These are phyloP conservation scores for Chlamydomonas asymmetrica DNA, from an alignment of 139 green algal species.

Conservation along the genomic window DNA sequence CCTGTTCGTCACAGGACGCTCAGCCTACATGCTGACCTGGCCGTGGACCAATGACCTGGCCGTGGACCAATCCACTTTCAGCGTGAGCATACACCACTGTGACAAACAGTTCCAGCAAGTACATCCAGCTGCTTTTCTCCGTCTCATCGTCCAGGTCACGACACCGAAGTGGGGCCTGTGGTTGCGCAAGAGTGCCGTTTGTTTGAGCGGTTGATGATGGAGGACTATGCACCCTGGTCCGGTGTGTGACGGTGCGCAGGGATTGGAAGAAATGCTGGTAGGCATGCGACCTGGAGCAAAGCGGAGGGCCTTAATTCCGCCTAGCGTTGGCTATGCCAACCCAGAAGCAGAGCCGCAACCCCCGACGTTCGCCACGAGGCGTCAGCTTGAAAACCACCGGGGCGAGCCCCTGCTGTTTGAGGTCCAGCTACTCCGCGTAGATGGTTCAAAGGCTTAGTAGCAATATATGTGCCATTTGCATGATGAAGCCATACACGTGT, in stretches of 20 bases:
- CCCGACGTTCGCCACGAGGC: constrained; percentile 77
- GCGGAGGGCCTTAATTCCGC: constrained; percentile 66
- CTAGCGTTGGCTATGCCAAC: constrained; percentile 57
- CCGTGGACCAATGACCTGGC: too few species aligned
- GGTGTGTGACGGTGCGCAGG: constrained; percentile 15
- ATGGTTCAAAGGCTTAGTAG: constrained; percentile 21
- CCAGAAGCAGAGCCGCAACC: constrained; percentile 53
- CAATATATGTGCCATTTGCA: too few species aligned
- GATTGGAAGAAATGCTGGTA: constrained; percentile 42
- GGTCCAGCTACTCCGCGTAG: constrained; percentile 70
- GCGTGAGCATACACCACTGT: too few species aligned
- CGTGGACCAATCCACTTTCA: too few species aligned
- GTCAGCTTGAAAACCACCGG: constrained; percentile 78
- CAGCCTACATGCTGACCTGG: too few species aligned
- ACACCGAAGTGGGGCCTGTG: too few species aligned
- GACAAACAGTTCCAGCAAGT: too few species aligned
- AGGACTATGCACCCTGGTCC: not conserved
- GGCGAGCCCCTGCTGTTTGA: constrained; percentile 84
- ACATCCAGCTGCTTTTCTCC: too few species aligned
- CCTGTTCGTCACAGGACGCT: too few species aligned
- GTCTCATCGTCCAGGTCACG: too few species aligned
- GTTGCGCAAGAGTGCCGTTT: too few species aligned
- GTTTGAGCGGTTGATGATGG: not conserved
- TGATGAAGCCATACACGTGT: too few species aligned
- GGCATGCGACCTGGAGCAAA: constrained; percentile 67